These are phyloP conservation scores for Coniochaeta sp. DNA, from an alignment of 2,329 filamentous ascomycete species.

Conservation along the genomic window DNA sequence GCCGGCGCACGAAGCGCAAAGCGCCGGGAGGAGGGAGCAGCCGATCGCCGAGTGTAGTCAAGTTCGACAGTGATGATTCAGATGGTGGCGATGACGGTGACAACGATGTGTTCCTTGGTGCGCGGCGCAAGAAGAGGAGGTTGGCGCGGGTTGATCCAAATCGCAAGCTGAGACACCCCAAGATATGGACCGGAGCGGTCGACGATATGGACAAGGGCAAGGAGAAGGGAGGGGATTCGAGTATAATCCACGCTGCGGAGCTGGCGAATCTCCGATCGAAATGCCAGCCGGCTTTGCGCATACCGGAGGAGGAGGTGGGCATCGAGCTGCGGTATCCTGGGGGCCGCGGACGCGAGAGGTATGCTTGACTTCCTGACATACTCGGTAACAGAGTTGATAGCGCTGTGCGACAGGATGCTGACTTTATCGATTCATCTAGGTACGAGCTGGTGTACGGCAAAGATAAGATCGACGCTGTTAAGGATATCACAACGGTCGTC, in stretches of 20 bases:
- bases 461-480: slow-evolving; percentile 69
- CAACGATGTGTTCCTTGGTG: slow-evolving; percentile 41
- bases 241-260: slow-evolving; percentile 51
- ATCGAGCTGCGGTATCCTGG: slow-evolving; percentile 83
- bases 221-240: slow-evolving; percentile 29
- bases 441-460: slow-evolving; percentile 73
- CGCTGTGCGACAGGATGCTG: not conserved
- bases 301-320: slow-evolving; percentile 42
- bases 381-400: not conserved
- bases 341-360: slow-evolving; percentile 23
- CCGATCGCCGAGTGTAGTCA: slow-evolving; percentile 38
- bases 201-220: slow-evolving; percentile 27
- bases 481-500: slow-evolving; percentile 65
- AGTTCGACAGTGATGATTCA: slow-evolving; percentile 36
- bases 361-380: slow-evolving; percentile 5
- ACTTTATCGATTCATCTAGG: slow-evolving; percentile 23
- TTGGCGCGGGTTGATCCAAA: slow-evolving; percentile 33
- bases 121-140: slow-evolving; percentile 40
- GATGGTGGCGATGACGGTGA: slow-evolving; percentile 36
- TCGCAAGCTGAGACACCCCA: slow-evolving; percentile 36
- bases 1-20: slow-evolving; percentile 37
- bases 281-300: slow-evolving; percentile 41
- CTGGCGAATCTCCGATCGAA: slow-evolving; percentile 43
- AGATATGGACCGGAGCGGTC: slow-evolving; percentile 9
- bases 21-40: slow-evolving; percentile 21